Percentiles rank a stretch among this genome's conserved stretches.
phyloP scores from a whole-genome alignment of 257 asterid genomes.

The Penstemon davidsonii region DNA sequence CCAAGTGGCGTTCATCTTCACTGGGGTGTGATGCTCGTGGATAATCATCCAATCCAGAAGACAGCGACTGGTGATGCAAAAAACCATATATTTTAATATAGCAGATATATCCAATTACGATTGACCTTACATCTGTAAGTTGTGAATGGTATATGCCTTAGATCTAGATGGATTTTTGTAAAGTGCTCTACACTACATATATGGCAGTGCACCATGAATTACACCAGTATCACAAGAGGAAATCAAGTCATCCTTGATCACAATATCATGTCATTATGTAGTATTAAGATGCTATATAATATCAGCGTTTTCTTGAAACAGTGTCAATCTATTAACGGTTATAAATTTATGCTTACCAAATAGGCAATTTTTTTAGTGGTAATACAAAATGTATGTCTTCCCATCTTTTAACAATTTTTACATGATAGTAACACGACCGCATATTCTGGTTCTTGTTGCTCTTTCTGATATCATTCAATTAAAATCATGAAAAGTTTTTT shows the following conservation, averaged over 20 bases:
- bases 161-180: background rate
- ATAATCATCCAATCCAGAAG: slow-evolving; percentile 98
- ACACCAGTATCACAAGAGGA: slow-evolving; percentile 2
- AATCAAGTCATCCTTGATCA: slow-evolving; percentile 4
- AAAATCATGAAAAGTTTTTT: background rate
- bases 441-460: slow-evolving; percentile 15
- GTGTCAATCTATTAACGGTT: slow-evolving; percentile 17
- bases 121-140: slow-evolving; percentile 9
- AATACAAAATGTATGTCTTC: background rate
- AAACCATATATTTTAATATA: slow-evolving; percentile 25
- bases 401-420: slow-evolving; percentile 1
- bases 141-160: background rate
- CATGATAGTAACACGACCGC: slow-evolving; percentile 11
- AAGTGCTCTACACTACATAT: background rate
- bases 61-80: slow-evolving; percentile 58
- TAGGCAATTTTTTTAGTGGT: background rate
- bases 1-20: slow-evolving; percentile 90
- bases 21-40: slow-evolving; percentile 99
- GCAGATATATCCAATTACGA: slow-evolving; percentile 13
- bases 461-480: background rate
- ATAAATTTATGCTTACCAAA: background rate
- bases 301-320: slow-evolving; percentile 10
- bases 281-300: background rate
- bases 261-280: slow-evolving; percentile 3
- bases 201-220: slow-evolving; percentile 1